Conservation (phyloP, 257 asterid genomes). For the Jacaranda copaia region DNA sequence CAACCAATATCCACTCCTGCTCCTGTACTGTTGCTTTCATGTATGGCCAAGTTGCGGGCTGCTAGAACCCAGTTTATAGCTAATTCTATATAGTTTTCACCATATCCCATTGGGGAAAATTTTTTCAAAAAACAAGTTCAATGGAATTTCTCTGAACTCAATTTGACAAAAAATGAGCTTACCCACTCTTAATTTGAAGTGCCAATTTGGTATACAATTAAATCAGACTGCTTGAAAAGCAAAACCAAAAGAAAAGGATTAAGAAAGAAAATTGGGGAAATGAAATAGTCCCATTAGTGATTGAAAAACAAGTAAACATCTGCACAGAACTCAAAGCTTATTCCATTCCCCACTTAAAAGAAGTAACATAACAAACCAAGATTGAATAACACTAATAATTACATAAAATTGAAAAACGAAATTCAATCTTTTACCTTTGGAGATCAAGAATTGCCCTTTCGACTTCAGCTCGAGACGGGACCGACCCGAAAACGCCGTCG, state of each 20-base stretch:
- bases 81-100: no score
- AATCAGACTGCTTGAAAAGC: neutral
- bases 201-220: neutral
- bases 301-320: neutral
- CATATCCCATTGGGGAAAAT: no score
- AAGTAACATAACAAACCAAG: neutral
- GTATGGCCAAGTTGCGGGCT: no score
- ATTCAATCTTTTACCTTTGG: conserved; percentile 47
- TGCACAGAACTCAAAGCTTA: neutral
- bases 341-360: neutral
- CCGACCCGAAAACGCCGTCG: conserved; percentile 50
- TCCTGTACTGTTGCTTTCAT: neutral
- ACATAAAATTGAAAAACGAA: neutral
- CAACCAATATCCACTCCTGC: neutral
- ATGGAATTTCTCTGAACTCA: neutral
- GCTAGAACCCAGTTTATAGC: neutral
- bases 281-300: neutral
- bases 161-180: neutral
- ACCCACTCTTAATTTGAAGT: neutral
- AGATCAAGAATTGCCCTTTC: conserved; percentile 61
- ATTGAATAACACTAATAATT: neutral
- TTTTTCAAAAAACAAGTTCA: neutral
- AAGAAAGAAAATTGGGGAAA: neutral
- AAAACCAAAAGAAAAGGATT: neutral
- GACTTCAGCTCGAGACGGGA: conserved; percentile 63